Evolutionary conservation across 805 yeast genomes (phyloP), one percentile per base, ranked within the genome.

Genomic region (Lachancea quebecensis): DNA sequence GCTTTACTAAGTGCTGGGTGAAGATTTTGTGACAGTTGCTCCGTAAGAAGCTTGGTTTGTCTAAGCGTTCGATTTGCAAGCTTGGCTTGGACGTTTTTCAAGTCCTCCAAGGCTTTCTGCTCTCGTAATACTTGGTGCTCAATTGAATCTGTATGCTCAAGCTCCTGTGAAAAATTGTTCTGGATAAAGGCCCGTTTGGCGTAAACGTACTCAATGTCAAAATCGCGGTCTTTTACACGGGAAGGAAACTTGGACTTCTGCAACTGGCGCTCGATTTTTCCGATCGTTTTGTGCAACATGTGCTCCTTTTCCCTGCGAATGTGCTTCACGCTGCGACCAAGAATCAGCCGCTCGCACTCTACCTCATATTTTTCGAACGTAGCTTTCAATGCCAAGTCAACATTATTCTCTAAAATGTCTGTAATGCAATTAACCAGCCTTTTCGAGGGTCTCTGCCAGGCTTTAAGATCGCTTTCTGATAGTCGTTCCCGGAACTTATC

Each of bases 141-240:
- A 16, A 63, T 36, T 11, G 45, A 47, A 41, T 63, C 62, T 1
- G 57, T 50, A 32, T 50, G 53, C 16, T 42, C 43, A 41, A 56
- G 39, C 40, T 61, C 64, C 14, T 50, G 49, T 1, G 54, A 46
- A 42, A 54, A 55, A 6, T 51, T 50, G 16, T 52, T 47, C 41
- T 62, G 65, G 11, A 64, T 56, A 37, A 49, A 56, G 30, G 53
- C 47, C 17, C 66, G 52, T 44, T 62, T 64, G 16, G 62, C 54
- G 43, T 55, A 59, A 14, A 62, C 53, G 39, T 58, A 60, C 37
- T 62, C 66, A 6, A 58, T 53, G 42, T 62, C 62, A 33, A 60
- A 32, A 37, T 62, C 65, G 7, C 51, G 50, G 8, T 56, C 55
- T 25, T 43, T 38, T 12, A 56, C 44, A 37, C 52, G 49, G 2